These are phyloP conservation scores for Aureoboletus auriporus DNA, from an alignment of 768 basidiomycete genomes.

Conservation along the genomic window DNA sequence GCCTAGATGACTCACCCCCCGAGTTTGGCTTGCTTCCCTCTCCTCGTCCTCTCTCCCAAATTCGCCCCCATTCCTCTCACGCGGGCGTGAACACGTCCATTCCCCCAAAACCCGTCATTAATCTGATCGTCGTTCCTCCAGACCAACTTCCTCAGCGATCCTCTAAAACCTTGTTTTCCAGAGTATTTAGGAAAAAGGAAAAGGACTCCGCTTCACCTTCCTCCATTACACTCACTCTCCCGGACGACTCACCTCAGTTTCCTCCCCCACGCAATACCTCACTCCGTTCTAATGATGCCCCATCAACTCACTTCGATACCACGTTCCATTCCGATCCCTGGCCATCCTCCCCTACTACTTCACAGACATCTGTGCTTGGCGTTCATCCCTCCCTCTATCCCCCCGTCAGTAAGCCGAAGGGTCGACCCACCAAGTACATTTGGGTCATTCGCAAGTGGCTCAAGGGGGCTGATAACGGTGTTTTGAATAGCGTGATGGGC, in stretches of 20 bases:
- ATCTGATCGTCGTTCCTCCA: conserved; percentile 12
- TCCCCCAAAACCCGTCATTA: conserved; percentile 9
- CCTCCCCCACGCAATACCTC: conserved; percentile 8
- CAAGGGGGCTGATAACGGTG: conserved; percentile 49
- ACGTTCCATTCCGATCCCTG: conserved; percentile 7
- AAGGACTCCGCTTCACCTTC: conserved; percentile 29
- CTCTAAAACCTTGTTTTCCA: conserved; percentile 60
- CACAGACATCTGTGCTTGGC: conserved; percentile 55
- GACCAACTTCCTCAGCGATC: conserved; percentile 34
- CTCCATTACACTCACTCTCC: conserved; percentile 23
- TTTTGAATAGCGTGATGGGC: conserved; percentile 44
- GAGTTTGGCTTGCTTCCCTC: conserved; percentile 18
- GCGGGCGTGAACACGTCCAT: neutral
- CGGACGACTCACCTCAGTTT: conserved; percentile 23
- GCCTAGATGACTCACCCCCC: conserved; percentile 22
- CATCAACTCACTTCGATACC: conserved; percentile 8
- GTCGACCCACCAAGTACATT: conserved; percentile 52
- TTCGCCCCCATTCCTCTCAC: conserved; percentile 3
- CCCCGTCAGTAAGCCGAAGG: conserved; percentile 34
- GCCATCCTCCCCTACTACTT: conserved; percentile 13
- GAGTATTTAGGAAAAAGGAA: conserved; percentile 62
- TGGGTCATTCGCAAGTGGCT: conserved; percentile 78
- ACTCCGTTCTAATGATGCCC: conserved; percentile 16
- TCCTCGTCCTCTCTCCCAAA: conserved; percentile 11
- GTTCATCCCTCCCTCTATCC: conserved; percentile 64